phyloP scores from a whole-genome alignment of 176 grass and related monocot genomes.

The Carex littledalei region DNA sequence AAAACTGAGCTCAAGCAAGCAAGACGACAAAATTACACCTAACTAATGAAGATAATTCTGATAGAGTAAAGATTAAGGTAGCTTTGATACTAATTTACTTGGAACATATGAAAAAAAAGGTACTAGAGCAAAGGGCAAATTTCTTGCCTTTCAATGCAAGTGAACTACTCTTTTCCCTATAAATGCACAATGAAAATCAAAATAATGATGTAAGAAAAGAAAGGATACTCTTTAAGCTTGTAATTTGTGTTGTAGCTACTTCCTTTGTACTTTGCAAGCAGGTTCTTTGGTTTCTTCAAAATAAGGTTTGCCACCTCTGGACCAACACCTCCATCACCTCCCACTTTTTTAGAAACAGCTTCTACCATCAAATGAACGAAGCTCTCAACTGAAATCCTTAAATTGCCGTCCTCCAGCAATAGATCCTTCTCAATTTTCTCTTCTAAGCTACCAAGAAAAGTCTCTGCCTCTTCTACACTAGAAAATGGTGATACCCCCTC shows the following conservation, averaged over 20 bases:
- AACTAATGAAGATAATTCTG: not conserved
- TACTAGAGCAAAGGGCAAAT: not conserved
- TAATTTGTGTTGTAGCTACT: constrained; percentile 41
- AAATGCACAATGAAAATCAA: not conserved
- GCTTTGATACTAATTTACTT: not conserved
- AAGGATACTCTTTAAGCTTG: constrained; percentile 96
- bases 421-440: constrained; percentile 86
- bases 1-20: not conserved
- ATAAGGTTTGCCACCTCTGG: constrained; percentile 53
- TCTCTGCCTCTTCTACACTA: constrained; percentile 54
- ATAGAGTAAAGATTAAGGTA: not conserved
- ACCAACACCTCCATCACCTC: constrained; percentile 37
- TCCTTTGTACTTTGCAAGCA: constrained; percentile 54
- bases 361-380: constrained; percentile 60
- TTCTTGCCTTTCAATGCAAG: not conserved
- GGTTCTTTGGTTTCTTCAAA: constrained; percentile 77
- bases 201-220: constrained; percentile 12
- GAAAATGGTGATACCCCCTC: constrained; percentile 31
- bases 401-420: constrained; percentile 55
- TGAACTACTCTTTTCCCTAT: not conserved
- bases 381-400: constrained; percentile 65
- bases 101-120: not conserved
- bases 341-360: constrained; percentile 44
- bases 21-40: not conserved
- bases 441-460: constrained; percentile 54